Conservation (phyloP, 2,329 filamentous ascomycete species). For the Macrophomina pseudophaseolina region DNA sequence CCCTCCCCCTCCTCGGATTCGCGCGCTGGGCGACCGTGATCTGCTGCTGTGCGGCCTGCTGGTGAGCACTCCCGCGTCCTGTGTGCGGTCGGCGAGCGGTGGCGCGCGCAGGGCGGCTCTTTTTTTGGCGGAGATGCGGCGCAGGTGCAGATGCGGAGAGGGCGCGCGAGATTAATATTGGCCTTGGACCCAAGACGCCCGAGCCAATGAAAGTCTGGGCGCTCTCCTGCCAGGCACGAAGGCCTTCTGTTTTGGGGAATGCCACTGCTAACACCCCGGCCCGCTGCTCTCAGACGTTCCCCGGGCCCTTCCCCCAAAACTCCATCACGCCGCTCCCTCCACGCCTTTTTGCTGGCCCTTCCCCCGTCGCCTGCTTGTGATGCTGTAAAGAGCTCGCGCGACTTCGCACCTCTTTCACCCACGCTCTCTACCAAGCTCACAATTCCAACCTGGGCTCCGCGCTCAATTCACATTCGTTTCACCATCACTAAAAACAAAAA, state of each 20-base stretch:
- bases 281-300: slow-evolving; percentile 12
- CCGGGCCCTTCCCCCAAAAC: slow-evolving; percentile 18
- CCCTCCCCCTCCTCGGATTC: not conserved
- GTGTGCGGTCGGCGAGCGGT: not conserved
- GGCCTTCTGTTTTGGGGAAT: slow-evolving; percentile 27
- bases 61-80: not conserved
- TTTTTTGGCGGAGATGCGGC: not conserved
- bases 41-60: not conserved
- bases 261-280: slow-evolving; percentile 20
- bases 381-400: slow-evolving; percentile 19
- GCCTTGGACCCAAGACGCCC: slow-evolving; percentile 2
- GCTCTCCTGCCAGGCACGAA: slow-evolving; percentile 23
- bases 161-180: slow-evolving; percentile 23
- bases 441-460: slow-evolving; percentile 11
- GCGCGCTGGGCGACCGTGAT: slow-evolving; percentile 4
- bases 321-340: slow-evolving; percentile 16
- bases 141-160: slow-evolving; percentile 8
- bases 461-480: slow-evolving; percentile 17
- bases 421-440: not conserved
- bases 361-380: not conserved
- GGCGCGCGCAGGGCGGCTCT: not conserved
- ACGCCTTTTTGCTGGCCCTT: slow-evolving; percentile 16
- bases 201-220: slow-evolving; percentile 23
- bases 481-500: not conserved
- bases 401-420: slow-evolving; percentile 10